Conservation (phyloP, 2,329 filamentous ascomycete species). For the Acephala macrosclerotiorum region DNA sequence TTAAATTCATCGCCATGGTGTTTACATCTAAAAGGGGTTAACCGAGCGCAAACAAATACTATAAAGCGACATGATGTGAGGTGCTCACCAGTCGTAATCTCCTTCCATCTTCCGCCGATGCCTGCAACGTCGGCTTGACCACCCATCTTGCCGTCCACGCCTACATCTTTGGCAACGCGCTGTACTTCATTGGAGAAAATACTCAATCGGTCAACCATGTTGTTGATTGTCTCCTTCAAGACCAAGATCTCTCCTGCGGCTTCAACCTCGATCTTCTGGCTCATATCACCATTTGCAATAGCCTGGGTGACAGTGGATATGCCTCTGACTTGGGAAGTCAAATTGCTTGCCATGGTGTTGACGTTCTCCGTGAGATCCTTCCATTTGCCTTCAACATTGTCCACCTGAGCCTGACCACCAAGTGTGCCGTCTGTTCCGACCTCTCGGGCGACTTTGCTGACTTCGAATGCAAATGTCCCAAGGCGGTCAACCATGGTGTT, state of each 20-base stretch:
- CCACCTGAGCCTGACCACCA: conserved; percentile 91
- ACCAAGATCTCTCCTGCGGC: conserved; percentile 95
- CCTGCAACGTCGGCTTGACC: conserved; percentile 95
- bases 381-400: conserved; percentile 97
- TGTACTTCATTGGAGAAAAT: conserved; percentile 97
- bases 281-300: conserved; percentile 95
- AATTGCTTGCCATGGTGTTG: conserved; percentile 76
- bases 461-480: conserved; percentile 94
- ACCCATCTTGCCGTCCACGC: conserved; percentile 98
- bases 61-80: neutral
- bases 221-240: conserved; percentile 95
- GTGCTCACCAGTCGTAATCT: conserved; percentile 82
- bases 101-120: conserved; percentile 94
- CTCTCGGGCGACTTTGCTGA: conserved; percentile 93
- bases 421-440: conserved; percentile 96
- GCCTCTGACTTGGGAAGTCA: conserved; percentile 80
- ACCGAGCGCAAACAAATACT: neutral
- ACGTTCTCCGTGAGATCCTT: conserved; percentile 94
- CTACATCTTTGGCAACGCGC: conserved; percentile 93
- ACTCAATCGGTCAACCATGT: conserved; percentile 96
- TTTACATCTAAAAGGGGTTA: conserved; percentile 42
- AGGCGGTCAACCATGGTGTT: conserved; percentile 99
- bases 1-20: conserved; percentile 69
- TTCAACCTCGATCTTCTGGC: conserved; percentile 93
- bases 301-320: conserved; percentile 95